phyloP scores from a whole-genome alignment of 1,284 basidiomycete species.

The Gymnopus androsaceus region DNA sequence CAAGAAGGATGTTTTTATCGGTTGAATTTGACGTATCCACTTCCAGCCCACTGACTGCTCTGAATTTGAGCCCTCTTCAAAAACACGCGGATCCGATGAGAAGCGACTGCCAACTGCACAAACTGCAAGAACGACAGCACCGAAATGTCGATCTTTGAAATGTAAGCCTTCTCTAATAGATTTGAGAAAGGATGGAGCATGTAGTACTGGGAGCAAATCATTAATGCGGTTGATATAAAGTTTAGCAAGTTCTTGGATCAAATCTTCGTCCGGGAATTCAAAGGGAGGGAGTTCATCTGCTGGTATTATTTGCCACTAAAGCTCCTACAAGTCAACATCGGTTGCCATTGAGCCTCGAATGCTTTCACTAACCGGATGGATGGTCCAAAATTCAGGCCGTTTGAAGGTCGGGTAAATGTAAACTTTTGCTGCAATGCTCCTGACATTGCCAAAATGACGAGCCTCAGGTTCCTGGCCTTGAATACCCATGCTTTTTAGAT shows the following conservation, averaged over 20 bases:
- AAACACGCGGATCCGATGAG: conserved; percentile 3
- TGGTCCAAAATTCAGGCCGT: conserved; percentile 22
- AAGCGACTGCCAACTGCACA: conserved; percentile 8
- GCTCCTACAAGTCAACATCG: no score
- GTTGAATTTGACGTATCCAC: conserved; percentile 67
- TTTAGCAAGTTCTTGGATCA: not conserved
- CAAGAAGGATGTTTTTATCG: conserved; percentile 46
- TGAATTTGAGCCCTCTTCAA: conserved; percentile 21
- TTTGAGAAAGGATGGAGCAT: conserved; percentile 6
- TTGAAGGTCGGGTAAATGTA: not conserved
- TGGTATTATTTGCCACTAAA: not conserved
- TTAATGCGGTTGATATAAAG: conserved; percentile 11
- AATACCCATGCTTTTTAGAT: not conserved
- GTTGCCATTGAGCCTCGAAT: not conserved
- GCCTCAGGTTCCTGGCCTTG: no score
- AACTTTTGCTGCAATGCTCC: conserved; percentile 13
- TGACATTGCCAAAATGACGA: no score
- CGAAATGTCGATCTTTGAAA: not conserved
- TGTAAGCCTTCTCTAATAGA: conserved; percentile 1
- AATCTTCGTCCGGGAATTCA: not conserved
- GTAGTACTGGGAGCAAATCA: conserved; percentile 3
- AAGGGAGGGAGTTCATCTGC: not conserved
- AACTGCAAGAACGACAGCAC: conserved; percentile 4
- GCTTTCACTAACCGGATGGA: conserved; percentile 21
- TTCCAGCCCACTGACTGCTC: conserved; percentile 52